These are phyloP conservation scores for Cladophialophora yegresii DNA, from an alignment of 2,329 filamentous ascomycete genomes.

Conservation along the genomic window DNA sequence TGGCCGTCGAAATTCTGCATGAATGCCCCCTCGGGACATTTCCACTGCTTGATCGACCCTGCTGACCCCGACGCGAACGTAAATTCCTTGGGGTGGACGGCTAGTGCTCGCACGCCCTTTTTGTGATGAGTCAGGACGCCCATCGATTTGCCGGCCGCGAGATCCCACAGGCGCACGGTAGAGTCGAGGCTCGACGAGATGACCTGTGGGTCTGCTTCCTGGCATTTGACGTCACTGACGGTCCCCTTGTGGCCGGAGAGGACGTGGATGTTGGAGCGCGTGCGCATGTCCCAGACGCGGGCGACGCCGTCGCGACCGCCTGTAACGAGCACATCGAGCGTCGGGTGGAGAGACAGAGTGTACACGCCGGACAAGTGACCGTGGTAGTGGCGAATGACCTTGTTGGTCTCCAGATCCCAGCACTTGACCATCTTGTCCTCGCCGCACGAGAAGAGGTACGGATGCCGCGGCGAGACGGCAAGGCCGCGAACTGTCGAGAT, in stretches of 20 bases:
- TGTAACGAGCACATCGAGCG: conserved; percentile 89
- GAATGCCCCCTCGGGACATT: conserved; percentile 94
- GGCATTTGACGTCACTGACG: conserved; percentile 83
- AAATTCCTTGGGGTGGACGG: conserved; percentile 86
- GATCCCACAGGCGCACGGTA: conserved; percentile 89
- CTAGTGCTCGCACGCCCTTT: conserved; percentile 85
- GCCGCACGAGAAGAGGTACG: conserved; percentile 95
- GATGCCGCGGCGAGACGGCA: conserved; percentile 88
- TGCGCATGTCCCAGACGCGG: conserved; percentile 98
- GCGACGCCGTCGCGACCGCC: conserved; percentile 93
- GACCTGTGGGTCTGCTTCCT: conserved; percentile 94
- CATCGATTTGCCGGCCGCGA: conserved; percentile 95
- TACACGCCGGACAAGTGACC: conserved; percentile 96
- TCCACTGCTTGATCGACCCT: conserved; percentile 98
- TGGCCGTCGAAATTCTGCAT: conserved; percentile 99
- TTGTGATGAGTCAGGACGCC: conserved; percentile 97
- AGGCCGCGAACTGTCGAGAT: conserved; percentile 91
- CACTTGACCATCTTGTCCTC: conserved; percentile 99
- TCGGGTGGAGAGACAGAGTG: conserved; percentile 88
- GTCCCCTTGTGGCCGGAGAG: conserved; percentile 88
- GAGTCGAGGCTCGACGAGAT: conserved; percentile 91
- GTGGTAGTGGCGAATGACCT: conserved; percentile 96
- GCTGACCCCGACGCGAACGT: conserved; percentile 94
- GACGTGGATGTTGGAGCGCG: conserved; percentile 92
- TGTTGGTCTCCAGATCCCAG: conserved; percentile 99